A percentile compares a stretch with the other conserved stretches of the same genome.
These are phyloP conservation scores for Dispira simplex DNA, from an alignment of 192 early-diverging fungal species.

Conservation along the genomic window DNA sequence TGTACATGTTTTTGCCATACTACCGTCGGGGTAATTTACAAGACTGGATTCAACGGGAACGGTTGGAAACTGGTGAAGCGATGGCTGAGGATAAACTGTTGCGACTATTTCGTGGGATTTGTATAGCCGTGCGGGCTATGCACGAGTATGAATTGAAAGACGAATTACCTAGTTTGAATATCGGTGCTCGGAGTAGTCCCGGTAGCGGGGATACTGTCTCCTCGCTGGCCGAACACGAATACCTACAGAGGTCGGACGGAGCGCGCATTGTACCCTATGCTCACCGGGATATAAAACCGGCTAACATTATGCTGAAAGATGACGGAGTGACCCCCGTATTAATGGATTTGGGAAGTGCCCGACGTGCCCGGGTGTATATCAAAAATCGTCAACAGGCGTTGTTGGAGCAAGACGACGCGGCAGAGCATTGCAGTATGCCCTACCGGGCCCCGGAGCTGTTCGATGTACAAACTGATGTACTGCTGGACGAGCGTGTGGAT, in stretches of 20 bases:
- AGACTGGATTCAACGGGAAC: slow-evolving; percentile 34
- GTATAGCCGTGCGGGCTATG: slow-evolving; percentile 36
- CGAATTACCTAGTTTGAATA: slow-evolving; percentile 17
- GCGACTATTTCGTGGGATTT: slow-evolving; percentile 36
- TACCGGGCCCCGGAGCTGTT: slow-evolving; percentile 69
- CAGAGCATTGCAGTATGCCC: slow-evolving; percentile 52
- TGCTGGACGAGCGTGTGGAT: slow-evolving; percentile 53
- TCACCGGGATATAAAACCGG: slow-evolving; percentile 67
- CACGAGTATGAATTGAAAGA: slow-evolving; percentile 29
- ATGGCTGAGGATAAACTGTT: slow-evolving; percentile 43
- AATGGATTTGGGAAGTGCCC: slow-evolving; percentile 66
- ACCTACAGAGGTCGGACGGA: neutral
- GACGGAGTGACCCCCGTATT: slow-evolving; percentile 47
- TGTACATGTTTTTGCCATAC: slow-evolving; percentile 58
- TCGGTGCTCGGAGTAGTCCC: neutral
- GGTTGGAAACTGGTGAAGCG: slow-evolving; percentile 23
- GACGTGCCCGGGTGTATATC: slow-evolving; percentile 35
- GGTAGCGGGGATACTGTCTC: neutral
- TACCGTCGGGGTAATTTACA: slow-evolving; percentile 37
- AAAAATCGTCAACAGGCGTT: slow-evolving; percentile 39
- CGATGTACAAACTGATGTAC: slow-evolving; percentile 46
- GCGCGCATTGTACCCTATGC: slow-evolving; percentile 29
- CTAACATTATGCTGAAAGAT: slow-evolving; percentile 48
- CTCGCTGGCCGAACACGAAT: neutral
- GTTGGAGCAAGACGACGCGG: slow-evolving; percentile 53